Conservation (phyloP, 2,329 filamentous ascomycete species). For the Neurospora sp. region DNA sequence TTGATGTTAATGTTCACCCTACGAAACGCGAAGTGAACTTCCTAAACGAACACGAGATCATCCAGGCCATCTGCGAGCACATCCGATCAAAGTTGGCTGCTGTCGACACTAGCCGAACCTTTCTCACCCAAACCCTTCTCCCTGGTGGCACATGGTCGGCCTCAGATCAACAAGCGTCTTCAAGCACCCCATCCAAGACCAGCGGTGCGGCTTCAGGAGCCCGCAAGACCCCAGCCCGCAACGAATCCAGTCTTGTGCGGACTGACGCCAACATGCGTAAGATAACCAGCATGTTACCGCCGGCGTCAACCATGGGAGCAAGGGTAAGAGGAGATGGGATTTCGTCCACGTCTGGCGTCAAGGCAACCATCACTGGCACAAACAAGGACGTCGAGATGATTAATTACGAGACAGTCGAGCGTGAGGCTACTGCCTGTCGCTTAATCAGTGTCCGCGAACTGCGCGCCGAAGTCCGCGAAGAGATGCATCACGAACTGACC, state of each 20-base stretch:
- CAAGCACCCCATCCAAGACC: conserved; percentile 22
- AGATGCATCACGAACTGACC: conserved; percentile 75
- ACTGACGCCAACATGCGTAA: conserved; percentile 85
- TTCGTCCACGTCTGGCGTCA: conserved; percentile 17
- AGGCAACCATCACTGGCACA: conserved; percentile 1
- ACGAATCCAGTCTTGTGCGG: conserved; percentile 81
- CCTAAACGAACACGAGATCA: conserved; percentile 93
- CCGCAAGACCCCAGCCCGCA: conserved; percentile 39
- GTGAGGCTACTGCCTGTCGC: conserved; percentile 58
- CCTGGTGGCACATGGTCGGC: conserved; percentile 45
- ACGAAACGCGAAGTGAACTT: conserved; percentile 97
- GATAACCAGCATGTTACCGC: conserved; percentile 91
- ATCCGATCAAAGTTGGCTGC: conserved; percentile 70
- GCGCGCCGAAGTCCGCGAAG: conserved; percentile 67
- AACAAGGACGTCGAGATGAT: conserved; percentile 34
- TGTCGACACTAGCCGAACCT: conserved; percentile 88
- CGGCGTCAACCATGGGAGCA: conserved; percentile 30
- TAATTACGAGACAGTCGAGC: conserved; percentile 63
- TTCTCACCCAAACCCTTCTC: conserved; percentile 85
- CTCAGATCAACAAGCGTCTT: conserved; percentile 18
- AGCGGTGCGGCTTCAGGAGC: conserved; percentile 27
- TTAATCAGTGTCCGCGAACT: conserved; percentile 81
- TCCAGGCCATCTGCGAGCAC: conserved; percentile 71
- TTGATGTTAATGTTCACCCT: conserved; percentile 96
- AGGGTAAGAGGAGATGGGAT: conserved; percentile 12